These are phyloP conservation scores for Myxozyma kluyveri DNA, from an alignment of 805 yeast species.

Conservation along the genomic window DNA sequence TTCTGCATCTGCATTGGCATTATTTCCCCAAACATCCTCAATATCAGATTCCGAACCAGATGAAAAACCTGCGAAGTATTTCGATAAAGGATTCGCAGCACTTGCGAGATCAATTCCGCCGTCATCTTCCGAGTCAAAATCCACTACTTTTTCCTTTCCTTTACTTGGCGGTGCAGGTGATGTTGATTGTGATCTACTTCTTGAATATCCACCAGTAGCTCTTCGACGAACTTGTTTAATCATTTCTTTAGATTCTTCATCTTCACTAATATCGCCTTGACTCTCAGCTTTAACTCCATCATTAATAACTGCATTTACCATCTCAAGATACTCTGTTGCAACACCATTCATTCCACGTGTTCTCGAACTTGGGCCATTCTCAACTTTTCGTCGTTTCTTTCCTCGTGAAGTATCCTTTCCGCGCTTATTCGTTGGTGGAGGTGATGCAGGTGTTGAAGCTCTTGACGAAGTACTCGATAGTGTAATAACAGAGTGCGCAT, in stretches of 20 bases:
- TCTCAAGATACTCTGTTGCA: constrained; percentile 19
- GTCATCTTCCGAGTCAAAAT: constrained; percentile 6
- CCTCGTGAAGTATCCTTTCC: neutral
- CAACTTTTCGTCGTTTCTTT: neutral
- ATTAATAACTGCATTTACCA: constrained; percentile 20
- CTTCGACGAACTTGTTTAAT: neutral
- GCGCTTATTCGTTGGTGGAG: neutral
- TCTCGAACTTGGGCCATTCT: neutral
- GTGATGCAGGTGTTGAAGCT: neutral
- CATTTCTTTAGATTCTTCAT: neutral
- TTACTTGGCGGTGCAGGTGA: constrained; percentile 1
- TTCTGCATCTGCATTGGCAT: neutral
- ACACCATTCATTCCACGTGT: constrained; percentile 2
- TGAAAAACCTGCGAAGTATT: constrained; percentile 13
- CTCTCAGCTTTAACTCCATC: neutral
- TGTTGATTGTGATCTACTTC: neutral
- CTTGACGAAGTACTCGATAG: constrained; percentile 10
- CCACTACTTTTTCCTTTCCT: constrained; percentile 10
- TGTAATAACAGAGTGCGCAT: constrained; percentile 17
- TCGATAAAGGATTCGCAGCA: constrained; percentile 4
- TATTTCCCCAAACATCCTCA: neutral
- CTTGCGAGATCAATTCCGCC: constrained; percentile 5
- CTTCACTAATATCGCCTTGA: neutral
- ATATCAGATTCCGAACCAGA: neutral
- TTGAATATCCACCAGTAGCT: neutral